Evolutionary conservation across 345 rosid species (phyloP).

Genomic region (Gossypium anomalum): DNA sequence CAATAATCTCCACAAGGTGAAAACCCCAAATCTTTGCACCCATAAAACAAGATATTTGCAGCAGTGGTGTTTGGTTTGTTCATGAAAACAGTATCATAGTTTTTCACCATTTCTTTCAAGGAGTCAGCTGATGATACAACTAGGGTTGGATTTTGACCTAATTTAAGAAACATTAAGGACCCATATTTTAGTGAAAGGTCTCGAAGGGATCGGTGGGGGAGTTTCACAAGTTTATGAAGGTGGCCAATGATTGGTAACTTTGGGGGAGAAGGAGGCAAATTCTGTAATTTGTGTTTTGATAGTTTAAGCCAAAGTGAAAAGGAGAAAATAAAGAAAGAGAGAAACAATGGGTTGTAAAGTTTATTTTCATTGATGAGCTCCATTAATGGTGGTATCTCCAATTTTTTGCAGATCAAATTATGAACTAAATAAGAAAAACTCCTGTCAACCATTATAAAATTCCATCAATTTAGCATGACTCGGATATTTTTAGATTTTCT

Average conservation of each 20-base stretch:
- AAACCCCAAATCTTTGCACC: neutral
- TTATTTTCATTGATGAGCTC: neutral
- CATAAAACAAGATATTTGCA: neutral
- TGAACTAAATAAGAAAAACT: too few relatives aligned
- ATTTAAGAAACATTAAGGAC: neutral
- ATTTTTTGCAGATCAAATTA: too few relatives aligned
- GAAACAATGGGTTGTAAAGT: neutral
- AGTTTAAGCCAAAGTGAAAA: neutral
- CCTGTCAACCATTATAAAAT: too few relatives aligned
- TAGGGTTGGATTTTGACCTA: neutral
- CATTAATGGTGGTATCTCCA: neutral
- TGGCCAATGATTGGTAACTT: conserved; percentile 2
- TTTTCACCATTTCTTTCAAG: neutral
- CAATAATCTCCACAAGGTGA: neutral
- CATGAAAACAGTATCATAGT: neutral
- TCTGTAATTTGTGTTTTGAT: neutral
- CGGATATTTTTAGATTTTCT: too few relatives aligned
- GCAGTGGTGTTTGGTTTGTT: neutral
- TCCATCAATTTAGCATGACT: too few relatives aligned
- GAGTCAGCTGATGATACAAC: neutral
- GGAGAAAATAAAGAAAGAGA: neutral
- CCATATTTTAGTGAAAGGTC: neutral
- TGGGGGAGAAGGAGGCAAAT: conserved; percentile 4
- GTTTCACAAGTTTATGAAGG: neutral
- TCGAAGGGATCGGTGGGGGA: neutral